Evolutionary conservation across 169 alveolate species (phyloP).

Genomic region (Plasmodium malariae): DNA sequence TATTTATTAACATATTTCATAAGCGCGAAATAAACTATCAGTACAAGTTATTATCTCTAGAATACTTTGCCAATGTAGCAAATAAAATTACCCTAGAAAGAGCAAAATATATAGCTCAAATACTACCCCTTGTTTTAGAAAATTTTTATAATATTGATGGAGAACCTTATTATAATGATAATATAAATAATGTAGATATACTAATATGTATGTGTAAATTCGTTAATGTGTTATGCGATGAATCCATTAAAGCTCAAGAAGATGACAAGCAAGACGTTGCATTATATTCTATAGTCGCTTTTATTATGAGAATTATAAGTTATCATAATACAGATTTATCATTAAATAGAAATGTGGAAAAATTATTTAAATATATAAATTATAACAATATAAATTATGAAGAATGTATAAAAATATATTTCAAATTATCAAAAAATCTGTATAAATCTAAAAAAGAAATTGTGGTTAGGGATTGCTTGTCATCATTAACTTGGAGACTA

Average conservation of each 20-base stretch:
- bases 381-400: constrained; percentile 42
- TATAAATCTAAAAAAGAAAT: constrained; percentile 18
- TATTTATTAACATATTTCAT: constrained; percentile 65
- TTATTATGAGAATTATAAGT: constrained; percentile 62
- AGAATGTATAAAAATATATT: constrained; percentile 30
- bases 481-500: constrained; percentile 71
- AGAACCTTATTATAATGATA: constrained; percentile 69
- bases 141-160: constrained; percentile 72
- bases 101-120: constrained; percentile 77
- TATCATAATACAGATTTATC: constrained; percentile 54
- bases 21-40: constrained; percentile 47
- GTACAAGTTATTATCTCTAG: constrained; percentile 60
- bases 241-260: constrained; percentile 64
- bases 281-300: constrained; percentile 73
- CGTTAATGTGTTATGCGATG: constrained; percentile 69
- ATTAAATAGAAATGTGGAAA: constrained; percentile 57
- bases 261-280: constrained; percentile 77
- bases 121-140: constrained; percentile 56
- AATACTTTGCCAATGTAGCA: constrained; percentile 69
- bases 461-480: constrained; percentile 29
- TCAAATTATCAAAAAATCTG: not conserved
- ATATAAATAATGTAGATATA: constrained; percentile 45
- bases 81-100: constrained; percentile 55
- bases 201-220: constrained; percentile 64
- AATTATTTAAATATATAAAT: constrained; percentile 28